Conservation (phyloP, 2,329 filamentous ascomycete genomes). For the Ploettnerulaceae sp. region DNA sequence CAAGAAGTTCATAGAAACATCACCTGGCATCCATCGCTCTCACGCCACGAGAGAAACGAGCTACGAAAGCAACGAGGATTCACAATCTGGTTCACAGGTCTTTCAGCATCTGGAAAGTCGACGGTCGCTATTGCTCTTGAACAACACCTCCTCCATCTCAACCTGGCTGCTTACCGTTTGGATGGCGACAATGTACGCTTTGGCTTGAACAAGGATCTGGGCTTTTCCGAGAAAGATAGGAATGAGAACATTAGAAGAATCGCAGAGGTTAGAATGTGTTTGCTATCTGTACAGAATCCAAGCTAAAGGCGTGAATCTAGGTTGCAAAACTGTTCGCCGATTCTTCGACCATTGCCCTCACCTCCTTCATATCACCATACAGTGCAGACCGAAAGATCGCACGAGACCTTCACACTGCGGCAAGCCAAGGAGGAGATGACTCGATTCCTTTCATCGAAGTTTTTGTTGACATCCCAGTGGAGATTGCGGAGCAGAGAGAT, state of each 20-base stretch:
- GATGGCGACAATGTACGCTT: constrained; percentile 99
- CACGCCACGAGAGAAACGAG: constrained; percentile 68
- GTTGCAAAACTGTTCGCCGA: constrained; percentile 97
- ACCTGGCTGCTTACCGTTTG: constrained; percentile 80
- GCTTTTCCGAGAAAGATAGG: constrained; percentile 86
- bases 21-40: constrained; percentile 78
- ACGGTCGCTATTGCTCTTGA: constrained; percentile 95
- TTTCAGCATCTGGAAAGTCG: constrained; percentile 94
- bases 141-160: constrained; percentile 87
- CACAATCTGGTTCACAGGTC: constrained; percentile 96
- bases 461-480: constrained; percentile 84
- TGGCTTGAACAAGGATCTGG: constrained; percentile 95
- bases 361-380: constrained; percentile 96
- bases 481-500: constrained; percentile 89
- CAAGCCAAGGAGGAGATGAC: constrained; percentile 48
- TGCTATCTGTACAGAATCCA: no score
- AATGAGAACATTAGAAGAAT: constrained; percentile 98
- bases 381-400: constrained; percentile 79
- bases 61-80: constrained; percentile 80
- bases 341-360: constrained; percentile 78
- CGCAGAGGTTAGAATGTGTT: constrained; percentile 55
- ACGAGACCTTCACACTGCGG: constrained; percentile 68
- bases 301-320: constrained; percentile 35
- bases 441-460: constrained; percentile 89
- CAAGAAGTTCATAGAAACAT: constrained; percentile 60